Base-by-base conservation (phyloP, 2,329 filamentous ascomycete species). In the Graphilbum ipis-grandicollis region DNA sequence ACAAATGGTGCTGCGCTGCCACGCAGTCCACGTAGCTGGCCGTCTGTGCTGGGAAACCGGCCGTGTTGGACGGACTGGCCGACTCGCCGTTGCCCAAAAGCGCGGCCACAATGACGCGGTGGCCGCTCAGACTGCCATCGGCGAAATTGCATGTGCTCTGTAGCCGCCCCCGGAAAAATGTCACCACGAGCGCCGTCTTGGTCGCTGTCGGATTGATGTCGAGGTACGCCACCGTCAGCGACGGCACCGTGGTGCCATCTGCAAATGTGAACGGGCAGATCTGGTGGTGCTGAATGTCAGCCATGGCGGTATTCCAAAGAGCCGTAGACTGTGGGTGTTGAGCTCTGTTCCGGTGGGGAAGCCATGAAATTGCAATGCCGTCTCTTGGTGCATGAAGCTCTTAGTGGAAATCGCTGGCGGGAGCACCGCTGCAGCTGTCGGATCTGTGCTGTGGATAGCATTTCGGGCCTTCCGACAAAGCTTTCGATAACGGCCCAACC, bases 21-120 rank as follows among this genome's bases (percentile, higher is more conserved):
- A 71, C 59, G 42, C 67, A 68, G 45, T 71, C 67, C 41, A 56
- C 55, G 43, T 68, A 61, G 14, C 28, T 31, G 4, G 39, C 23
- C 0, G 60, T 56, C 12, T 59, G 43, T 0, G 66, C 43, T 0
- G 66, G 65, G 37, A 70, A 71, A 9, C 36, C 36, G 1, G 39
- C 33, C 9, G 57, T 56, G 43, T 68, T 67, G 35, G 65, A 68
- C 0, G 66, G 68, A 31, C 63, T 67, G 9, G 59, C 60, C 6
- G 65, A 69, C 42, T 71, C 63, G 9, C 63, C 62, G 39, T 68
- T 68, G 39, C 64, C 63, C 28, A 72, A 56, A 1, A 71, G 53
- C 0, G 63, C 67, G 2, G 60, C 55, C 10, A 69, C 52, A 28
- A 72, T 56, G 38, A 71, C 58, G 43, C 58, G 66, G 52, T 66